phyloP scores from a whole-genome alignment of 2,329 filamentous ascomycete genomes.

The Chrysoporthe deuterocubensis region DNA sequence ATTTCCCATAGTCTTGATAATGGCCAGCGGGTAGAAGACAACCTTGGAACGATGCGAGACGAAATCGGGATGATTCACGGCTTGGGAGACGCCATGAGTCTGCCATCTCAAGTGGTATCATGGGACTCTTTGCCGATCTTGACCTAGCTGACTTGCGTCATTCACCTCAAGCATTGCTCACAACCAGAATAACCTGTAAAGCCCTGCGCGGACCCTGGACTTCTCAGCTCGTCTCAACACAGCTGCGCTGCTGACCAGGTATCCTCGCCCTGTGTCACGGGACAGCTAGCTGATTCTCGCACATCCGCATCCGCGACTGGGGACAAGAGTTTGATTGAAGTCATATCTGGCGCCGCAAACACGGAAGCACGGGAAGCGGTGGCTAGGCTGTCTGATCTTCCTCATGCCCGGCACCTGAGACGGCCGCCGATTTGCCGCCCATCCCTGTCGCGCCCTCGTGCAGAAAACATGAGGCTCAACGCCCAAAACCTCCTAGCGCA shows the following conservation, averaged over 20 bases:
- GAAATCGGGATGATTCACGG: constrained; percentile 11
- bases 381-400: constrained; percentile 25
- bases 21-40: not conserved
- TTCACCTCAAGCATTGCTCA: not conserved
- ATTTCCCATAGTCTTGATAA: not conserved
- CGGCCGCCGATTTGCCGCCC: not conserved
- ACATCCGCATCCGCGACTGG: not conserved
- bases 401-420: constrained; percentile 13
- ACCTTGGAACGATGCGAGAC: not conserved
- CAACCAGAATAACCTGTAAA: not conserved
- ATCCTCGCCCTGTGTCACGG: not conserved
- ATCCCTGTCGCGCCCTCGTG: not conserved
- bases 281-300: too few species aligned
- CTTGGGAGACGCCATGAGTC: not conserved
- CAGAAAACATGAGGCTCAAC: constrained; percentile 9
- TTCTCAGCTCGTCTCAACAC: not conserved
- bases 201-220: not conserved
- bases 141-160: not conserved
- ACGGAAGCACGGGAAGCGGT: constrained; percentile 22
- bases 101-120: not conserved
- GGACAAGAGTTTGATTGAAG: not conserved
- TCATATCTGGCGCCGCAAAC: constrained; percentile 13
- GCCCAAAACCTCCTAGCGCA: not conserved
- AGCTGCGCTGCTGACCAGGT: not conserved
- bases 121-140: not conserved